A percentile compares a stretch with the other conserved stretches of the same genome.
phyloP scores from a whole-genome alignment of 2,329 filamentous ascomycete genomes.

The Aurifilum marmelostoma region DNA sequence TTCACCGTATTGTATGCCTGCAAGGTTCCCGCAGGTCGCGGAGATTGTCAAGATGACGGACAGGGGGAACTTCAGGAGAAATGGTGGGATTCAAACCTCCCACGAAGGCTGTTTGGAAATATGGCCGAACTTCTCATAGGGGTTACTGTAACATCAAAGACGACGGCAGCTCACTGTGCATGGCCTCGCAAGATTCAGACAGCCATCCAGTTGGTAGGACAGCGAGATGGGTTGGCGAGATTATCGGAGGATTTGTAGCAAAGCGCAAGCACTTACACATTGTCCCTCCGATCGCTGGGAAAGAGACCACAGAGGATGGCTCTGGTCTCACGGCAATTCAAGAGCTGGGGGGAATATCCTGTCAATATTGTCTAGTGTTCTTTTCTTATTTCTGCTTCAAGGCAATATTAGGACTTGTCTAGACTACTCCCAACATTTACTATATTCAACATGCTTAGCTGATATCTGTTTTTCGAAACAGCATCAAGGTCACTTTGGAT shows the following conservation, averaged over 20 bases:
- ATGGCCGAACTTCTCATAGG: not conserved
- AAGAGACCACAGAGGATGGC: slow-evolving; percentile 6
- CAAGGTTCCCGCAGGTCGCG: not conserved
- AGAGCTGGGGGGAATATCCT: slow-evolving; percentile 21
- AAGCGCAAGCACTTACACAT: not conserved
- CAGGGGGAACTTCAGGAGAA: too few species aligned
- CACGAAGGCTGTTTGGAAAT: not conserved
- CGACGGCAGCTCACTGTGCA: slow-evolving; percentile 1
- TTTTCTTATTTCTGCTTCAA: slow-evolving; percentile 9
- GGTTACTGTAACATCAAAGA: not conserved
- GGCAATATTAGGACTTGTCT: not conserved
- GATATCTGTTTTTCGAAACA: not conserved
- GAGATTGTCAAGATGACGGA: not conserved
- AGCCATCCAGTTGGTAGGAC: not conserved
- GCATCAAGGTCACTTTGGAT: too few species aligned
- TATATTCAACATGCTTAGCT: not conserved
- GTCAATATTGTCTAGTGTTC: slow-evolving; percentile 23
- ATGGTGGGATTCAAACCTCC: not conserved
- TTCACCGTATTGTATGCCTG: not conserved
- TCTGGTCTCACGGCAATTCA: slow-evolving; percentile 17
- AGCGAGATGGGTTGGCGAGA: not conserved
- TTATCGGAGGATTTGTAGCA: slow-evolving; percentile 10
- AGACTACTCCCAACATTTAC: not conserved
- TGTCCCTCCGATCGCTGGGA: not conserved
- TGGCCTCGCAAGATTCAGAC: not conserved